Percentiles rank a stretch among this genome's conserved stretches.
Evolutionary conservation across 192 early-diverging fungal species (phyloP).

Genomic region (Oehlia diaphana): DNA sequence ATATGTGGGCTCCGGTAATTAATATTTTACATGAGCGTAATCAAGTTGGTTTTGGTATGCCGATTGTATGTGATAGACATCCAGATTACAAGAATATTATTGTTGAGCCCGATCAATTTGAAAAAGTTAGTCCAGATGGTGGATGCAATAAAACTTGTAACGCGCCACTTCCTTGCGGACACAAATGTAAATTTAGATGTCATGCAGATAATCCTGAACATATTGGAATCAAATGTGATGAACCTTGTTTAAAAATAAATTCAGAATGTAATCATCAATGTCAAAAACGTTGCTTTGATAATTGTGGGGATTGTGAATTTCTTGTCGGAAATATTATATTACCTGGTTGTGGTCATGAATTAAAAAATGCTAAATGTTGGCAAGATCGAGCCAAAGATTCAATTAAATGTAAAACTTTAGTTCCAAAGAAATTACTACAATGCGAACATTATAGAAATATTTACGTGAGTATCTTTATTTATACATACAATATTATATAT

Average conservation of each 20-base stretch:
- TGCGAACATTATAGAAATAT: conserved; percentile 45
- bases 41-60: conserved; percentile 43
- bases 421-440: conserved; percentile 26
- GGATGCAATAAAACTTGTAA: conserved; percentile 52
- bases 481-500: no score
- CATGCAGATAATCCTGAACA: conserved; percentile 37
- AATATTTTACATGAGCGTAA: conserved; percentile 33
- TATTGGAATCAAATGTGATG: conserved; percentile 21
- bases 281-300: conserved; percentile 26
- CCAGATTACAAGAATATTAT: conserved; percentile 36
- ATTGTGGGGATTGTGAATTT: no score
- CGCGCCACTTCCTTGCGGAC: conserved; percentile 51
- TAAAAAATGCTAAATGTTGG: no score
- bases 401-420: conserved; percentile 28
- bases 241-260: background rate
- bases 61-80: conserved; percentile 50
- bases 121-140: conserved; percentile 47
- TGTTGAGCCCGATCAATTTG: conserved; percentile 30
- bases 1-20: conserved; percentile 47
- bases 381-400: background rate
- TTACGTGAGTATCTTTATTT: background rate
- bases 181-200: conserved; percentile 43
- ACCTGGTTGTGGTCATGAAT: no score
- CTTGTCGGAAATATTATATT: no score
- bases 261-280: conserved; percentile 25